Conservation (phyloP, 2,329 filamentous ascomycete species). For the Chaetomium globosum region DNA sequence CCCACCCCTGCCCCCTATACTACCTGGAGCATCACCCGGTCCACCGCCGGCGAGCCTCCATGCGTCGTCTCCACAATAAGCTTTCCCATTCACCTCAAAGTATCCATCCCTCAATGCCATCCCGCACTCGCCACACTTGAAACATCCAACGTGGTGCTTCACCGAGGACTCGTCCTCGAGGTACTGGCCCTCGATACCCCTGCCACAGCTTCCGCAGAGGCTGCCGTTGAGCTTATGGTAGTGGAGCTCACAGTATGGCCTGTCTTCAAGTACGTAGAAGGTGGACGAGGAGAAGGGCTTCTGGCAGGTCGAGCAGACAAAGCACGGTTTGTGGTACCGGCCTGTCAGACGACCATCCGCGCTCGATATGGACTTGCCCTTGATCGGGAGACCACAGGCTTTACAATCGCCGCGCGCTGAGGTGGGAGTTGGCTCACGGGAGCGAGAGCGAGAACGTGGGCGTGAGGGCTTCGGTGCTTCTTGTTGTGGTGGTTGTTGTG, state of each 20-base stretch:
- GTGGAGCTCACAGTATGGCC: constrained; percentile 87
- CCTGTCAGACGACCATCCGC: constrained; percentile 90
- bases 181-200: constrained; percentile 91
- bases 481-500: neutral
- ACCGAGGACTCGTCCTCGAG: constrained; percentile 75
- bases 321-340: constrained; percentile 92
- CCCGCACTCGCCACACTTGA: constrained; percentile 80
- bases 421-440: constrained; percentile 36
- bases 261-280: constrained; percentile 88
- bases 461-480: constrained; percentile 19
- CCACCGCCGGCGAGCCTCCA: constrained; percentile 52
- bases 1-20: constrained; percentile 21
- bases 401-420: constrained; percentile 72
- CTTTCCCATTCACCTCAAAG: constrained; percentile 78
- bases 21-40: constrained; percentile 21
- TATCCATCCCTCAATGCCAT: constrained; percentile 79
- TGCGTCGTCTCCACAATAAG: constrained; percentile 88
- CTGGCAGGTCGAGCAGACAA: constrained; percentile 83
- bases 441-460: constrained; percentile 20
- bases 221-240: constrained; percentile 92
- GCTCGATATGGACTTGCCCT: constrained; percentile 90
- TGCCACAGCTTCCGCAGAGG: constrained; percentile 75
- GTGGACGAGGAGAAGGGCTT: constrained; percentile 82
- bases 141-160: constrained; percentile 87
- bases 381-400: constrained; percentile 75